Evolutionary conservation across 257 asterid species (phyloP), one percentile per base, ranked within the genome.

Genomic region (Rubia yunnanensis): DNA sequence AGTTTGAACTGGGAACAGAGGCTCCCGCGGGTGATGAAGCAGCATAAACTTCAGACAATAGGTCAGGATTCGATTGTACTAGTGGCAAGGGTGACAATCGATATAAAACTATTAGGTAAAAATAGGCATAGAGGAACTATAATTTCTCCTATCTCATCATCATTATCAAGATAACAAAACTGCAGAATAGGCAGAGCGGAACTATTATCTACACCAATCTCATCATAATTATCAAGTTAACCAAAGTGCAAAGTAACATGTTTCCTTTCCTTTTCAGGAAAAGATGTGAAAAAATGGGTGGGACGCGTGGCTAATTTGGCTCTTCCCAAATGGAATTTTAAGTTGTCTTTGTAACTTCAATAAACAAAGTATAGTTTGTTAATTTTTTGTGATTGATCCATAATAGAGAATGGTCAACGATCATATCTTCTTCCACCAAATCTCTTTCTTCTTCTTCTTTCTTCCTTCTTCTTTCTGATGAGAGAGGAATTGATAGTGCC

Each of bases 401-500:
- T 14, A 30, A 1, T 30, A 68, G 17, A 44, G 52, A 14, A 13
- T 8, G 55, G 74, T 78, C 81, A 78, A 76, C 68, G 36, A 52
- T 44, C 62, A 58, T 73, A 69, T 73, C 77, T 60, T 73, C 77
- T 60, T 70, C 76, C 61, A 59, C 78, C 70, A 59, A 68, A 69
- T 38, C 59, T 31, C 11, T 39, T n/a, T 39, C 5, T 39, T 39
- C 14, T 39, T 13, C 5, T 44, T 15, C 20, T 14, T 58, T 31
- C 11, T 39, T n/a, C 13, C 5, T 39, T 39, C 14, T 39, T 13
- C 5, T 44, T 15, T 36, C 35, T 64, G 60, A 56, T 50, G 14
- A 22, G 41, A 44, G 2, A 36, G 24, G 75, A 79, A 59, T 67
- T 65, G 74, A 74, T 73, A 75, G 77, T 74, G 81, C 74, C 78